Conservation (phyloP, 257 asterid species). For the Solanum dulcamara region DNA sequence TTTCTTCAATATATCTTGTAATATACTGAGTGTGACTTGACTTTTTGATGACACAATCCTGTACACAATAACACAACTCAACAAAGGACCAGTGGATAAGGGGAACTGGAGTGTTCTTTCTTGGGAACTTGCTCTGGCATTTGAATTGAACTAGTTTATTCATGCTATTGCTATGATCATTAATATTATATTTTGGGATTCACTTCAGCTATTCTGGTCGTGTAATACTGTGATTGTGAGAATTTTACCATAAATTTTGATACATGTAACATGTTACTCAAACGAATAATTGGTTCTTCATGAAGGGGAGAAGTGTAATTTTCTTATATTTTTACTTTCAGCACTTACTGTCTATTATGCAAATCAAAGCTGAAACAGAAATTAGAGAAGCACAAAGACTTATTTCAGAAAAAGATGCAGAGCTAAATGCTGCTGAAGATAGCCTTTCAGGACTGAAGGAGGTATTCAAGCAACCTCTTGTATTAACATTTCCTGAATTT, state of each 20-base stretch:
- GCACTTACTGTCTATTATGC: slow-evolving; percentile 52
- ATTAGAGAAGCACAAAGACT: slow-evolving; percentile 54
- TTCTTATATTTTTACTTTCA: slow-evolving; percentile 26
- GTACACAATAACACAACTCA: not conserved
- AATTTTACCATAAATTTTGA: not conserved
- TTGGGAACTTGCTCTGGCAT: not conserved
- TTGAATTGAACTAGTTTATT: not conserved
- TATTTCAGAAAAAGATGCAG: slow-evolving; percentile 61
- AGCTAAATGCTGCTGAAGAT: slow-evolving; percentile 60
- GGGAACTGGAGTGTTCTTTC: not conserved
- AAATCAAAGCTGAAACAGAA: slow-evolving; percentile 58
- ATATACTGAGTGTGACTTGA: not conserved
- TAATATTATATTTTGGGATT: not conserved
- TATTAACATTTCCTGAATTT: not conserved
- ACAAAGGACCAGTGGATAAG: not conserved
- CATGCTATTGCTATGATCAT: not conserved
- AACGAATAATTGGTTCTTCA: not conserved
- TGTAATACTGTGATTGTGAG: not conserved
- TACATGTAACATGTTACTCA: not conserved
- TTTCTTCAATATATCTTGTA: not conserved
- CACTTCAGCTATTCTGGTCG: not conserved
- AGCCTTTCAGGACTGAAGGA: slow-evolving; percentile 61
- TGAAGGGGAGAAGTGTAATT: slow-evolving; percentile 1
- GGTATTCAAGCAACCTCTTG: slow-evolving; percentile 27
- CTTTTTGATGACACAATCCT: not conserved